A percentile compares a stretch with the other conserved stretches of the same genome.
Evolutionary conservation across 441 rosid species (phyloP).

Genomic region (Theobroma grandiflorum): DNA sequence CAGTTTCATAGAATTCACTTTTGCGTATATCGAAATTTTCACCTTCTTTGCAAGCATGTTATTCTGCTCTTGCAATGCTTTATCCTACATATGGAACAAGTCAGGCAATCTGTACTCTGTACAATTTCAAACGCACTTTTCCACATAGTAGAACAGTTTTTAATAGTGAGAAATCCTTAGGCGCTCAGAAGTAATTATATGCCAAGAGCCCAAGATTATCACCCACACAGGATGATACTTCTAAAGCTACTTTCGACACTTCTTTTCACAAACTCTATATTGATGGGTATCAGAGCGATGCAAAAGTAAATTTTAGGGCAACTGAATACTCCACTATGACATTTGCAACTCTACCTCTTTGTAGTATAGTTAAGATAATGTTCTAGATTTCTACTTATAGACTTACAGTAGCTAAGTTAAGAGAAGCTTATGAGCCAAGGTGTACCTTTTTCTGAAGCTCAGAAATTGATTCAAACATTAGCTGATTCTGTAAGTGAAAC

Average conservation of each 20-base stretch:
- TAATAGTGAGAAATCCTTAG: neutral
- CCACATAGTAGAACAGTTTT: neutral
- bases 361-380: neutral
- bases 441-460: conserved; percentile 90
- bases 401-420: neutral
- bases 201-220: neutral
- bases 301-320: neutral
- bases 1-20: neutral
- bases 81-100: conserved; percentile 50
- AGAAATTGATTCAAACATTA: conserved; percentile 83
- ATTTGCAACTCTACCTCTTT: neutral
- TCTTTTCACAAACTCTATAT: too few relatives aligned
- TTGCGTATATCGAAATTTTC: neutral
- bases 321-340: neutral
- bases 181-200: neutral
- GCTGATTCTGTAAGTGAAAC: conserved; percentile 66
- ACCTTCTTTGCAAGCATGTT: conserved; percentile 77
- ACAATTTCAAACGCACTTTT: neutral
- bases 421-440: neutral
- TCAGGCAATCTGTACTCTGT: neutral
- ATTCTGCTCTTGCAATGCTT: conserved; percentile 76
- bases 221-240: neutral
- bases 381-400: neutral
- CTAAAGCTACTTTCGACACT: neutral
- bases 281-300: neutral